A percentile compares a stretch with the other conserved stretches of the same genome.
phyloP scores from a whole-genome alignment of 148 eudicot species.

The Dianthus caryophyllus region DNA sequence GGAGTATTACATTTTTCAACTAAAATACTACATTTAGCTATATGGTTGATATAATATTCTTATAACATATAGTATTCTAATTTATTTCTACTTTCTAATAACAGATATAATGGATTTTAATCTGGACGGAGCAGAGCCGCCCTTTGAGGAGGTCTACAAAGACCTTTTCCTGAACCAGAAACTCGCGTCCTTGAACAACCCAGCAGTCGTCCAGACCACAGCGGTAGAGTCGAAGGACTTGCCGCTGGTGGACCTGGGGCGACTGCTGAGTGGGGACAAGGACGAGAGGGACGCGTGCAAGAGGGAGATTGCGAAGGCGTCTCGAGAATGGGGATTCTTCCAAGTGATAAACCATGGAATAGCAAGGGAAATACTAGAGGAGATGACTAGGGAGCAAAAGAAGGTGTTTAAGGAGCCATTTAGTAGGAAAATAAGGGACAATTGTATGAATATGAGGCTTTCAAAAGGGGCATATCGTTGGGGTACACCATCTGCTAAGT shows the following conservation, averaged over 20 bases:
- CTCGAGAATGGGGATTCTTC: constrained; percentile 79
- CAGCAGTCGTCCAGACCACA: not conserved
- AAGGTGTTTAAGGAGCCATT: constrained; percentile 59
- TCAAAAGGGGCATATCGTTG: constrained; percentile 74
- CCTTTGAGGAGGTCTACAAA: constrained; percentile 51
- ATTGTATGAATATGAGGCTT: constrained; percentile 32
- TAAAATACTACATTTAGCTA: not conserved
- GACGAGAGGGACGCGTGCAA: constrained; percentile 44
- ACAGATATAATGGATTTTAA: constrained; percentile 23
- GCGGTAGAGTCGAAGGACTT: constrained; percentile 28
- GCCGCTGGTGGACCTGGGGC: constrained; percentile 51
- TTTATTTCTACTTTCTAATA: too few species aligned
- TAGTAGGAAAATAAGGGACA: constrained; percentile 37
- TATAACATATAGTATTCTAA: too few species aligned
- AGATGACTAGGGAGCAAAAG: constrained; percentile 52
- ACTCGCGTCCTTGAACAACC: not conserved
- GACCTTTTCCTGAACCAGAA: constrained; percentile 27
- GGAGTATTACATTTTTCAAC: too few species aligned
- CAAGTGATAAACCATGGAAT: constrained; percentile 83
- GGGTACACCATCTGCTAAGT: constrained; percentile 77
- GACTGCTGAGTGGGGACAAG: constrained; percentile 19
- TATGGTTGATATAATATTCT: not conserved
- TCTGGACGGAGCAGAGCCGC: constrained; percentile 42
- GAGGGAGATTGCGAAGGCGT: constrained; percentile 49
- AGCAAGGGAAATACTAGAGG: constrained; percentile 32